Percentiles rank a stretch among this genome's conserved stretches.
These are phyloP conservation scores for Ramaria sp. DNA, from an alignment of 768 basidiomycete species.

Conservation along the genomic window DNA sequence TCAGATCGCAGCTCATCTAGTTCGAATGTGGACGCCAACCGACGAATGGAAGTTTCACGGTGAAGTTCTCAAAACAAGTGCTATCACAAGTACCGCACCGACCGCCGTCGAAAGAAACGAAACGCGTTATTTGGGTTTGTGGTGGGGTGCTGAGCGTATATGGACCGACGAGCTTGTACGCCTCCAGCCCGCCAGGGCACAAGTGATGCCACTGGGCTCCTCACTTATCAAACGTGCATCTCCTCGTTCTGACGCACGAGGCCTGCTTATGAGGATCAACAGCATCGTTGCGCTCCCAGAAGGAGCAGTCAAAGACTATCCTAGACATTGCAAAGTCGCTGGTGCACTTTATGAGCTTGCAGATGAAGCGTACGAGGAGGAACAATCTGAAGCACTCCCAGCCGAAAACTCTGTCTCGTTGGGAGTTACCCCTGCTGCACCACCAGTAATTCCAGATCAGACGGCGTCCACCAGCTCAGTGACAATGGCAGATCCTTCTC, in stretches of 20 bases:
- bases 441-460: background rate
- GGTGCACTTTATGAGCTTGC: slow-evolving; percentile 74
- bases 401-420: background rate
- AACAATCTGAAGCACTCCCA: background rate
- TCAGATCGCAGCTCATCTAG: slow-evolving; percentile 55
- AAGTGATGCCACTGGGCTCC: slow-evolving; percentile 57
- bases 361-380: slow-evolving; percentile 57
- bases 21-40: slow-evolving; percentile 58
- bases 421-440: background rate
- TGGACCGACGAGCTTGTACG: slow-evolving; percentile 82
- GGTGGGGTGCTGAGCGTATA: slow-evolving; percentile 86
- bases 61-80: slow-evolving; percentile 21
- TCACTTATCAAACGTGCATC: slow-evolving; percentile 51
- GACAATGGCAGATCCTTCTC: background rate
- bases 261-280: slow-evolving; percentile 64
- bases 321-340: slow-evolving; percentile 52
- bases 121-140: slow-evolving; percentile 65
- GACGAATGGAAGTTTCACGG: slow-evolving; percentile 49
- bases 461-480: background rate
- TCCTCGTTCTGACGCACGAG: slow-evolving; percentile 50
- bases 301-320: slow-evolving; percentile 28
- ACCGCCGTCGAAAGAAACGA: background rate
- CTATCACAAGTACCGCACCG: background rate
- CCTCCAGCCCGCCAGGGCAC: slow-evolving; percentile 46
- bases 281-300: slow-evolving; percentile 45